Base-by-base conservation (phyloP, 345 rosid genomes). In the Hibiscus trionum region DNA sequence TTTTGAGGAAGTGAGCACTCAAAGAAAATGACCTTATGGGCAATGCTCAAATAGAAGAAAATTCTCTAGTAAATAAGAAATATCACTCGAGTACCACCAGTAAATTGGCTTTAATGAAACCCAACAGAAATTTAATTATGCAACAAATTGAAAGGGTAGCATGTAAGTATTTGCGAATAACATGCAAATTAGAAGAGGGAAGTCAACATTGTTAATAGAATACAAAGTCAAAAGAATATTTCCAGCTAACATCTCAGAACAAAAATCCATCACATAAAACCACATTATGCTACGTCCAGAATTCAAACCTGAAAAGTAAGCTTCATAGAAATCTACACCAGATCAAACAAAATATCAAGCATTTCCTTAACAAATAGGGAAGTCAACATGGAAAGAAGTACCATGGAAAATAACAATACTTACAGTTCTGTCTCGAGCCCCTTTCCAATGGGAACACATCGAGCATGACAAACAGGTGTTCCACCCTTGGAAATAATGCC, bases 401-500 rank as follows among this genome's bases (percentile, higher is more conserved):
- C 35, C 11, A 72, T 56, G 1, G 50, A 55, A 12, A 70, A 65
- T 55, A 27, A 56, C 8, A 27, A 70, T 39, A 86, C 91, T 87
- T 78, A 89, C 95, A 89, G 79, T 57, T 89, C 95, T 24, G 75
- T 73, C 33, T 76, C 84, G 37, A 81, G 79, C 72, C 87, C 84
- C 68, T 82, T 84, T 44, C 88, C 91, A 4, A 84, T 65, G 44
- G 88, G 88, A 52, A 89, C 84, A 70, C 95, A 89, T 72, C 95
- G 88, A 58, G 91, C 91, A 74, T 78, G 84, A 74, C 95, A 89
- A 70, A 89, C 89, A 56, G 87, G 86, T n/a, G 88, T 87, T 76
- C 95, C 95, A 67, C 95, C 95, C 81, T 89, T 89, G 2, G 91
- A 88, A 81, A 89, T 82, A 44, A 84, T 72, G 39, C 95, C 95